Conservation (phyloP, 176 grass and related monocot genomes). For the Rhynchospora pubera region DNA sequence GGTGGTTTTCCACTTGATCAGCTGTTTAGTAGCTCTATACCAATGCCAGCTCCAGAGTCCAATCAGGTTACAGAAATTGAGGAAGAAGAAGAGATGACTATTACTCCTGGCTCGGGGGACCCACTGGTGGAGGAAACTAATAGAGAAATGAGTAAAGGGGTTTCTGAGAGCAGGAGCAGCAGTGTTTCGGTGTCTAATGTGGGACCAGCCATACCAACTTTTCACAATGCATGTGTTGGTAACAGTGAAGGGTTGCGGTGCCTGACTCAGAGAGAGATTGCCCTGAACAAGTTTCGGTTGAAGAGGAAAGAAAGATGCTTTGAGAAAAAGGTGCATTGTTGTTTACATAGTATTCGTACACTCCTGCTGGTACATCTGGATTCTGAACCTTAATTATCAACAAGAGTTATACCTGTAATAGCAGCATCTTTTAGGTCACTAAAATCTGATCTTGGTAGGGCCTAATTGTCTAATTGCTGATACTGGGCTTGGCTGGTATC, state of each 20-base stretch:
- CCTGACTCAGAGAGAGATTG: constrained; percentile 61
- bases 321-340: constrained; percentile 75
- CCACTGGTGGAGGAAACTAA: not conserved
- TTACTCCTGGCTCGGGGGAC: not conserved
- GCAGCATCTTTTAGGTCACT: not conserved
- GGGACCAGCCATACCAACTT: not conserved
- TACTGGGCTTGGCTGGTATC: not conserved
- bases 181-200: constrained; percentile 8
- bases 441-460: not conserved
- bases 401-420: not conserved
- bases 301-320: constrained; percentile 99
- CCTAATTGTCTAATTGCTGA: not conserved
- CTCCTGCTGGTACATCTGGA: not conserved
- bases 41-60: not conserved
- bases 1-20: constrained; percentile 53
- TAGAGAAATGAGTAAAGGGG: not conserved
- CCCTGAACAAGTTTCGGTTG: constrained; percentile 89
- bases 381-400: not conserved
- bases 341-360: not conserved
- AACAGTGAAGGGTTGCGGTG: constrained; percentile 24
- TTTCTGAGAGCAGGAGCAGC: constrained; percentile 14
- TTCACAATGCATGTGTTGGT: not conserved
- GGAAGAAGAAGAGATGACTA: constrained; percentile 6
- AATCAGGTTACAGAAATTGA: constrained; percentile 9
- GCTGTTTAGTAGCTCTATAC: constrained; percentile 13